Base-by-base conservation (phyloP, 139 green algal species). In the Coelastrella sp. region DNA sequence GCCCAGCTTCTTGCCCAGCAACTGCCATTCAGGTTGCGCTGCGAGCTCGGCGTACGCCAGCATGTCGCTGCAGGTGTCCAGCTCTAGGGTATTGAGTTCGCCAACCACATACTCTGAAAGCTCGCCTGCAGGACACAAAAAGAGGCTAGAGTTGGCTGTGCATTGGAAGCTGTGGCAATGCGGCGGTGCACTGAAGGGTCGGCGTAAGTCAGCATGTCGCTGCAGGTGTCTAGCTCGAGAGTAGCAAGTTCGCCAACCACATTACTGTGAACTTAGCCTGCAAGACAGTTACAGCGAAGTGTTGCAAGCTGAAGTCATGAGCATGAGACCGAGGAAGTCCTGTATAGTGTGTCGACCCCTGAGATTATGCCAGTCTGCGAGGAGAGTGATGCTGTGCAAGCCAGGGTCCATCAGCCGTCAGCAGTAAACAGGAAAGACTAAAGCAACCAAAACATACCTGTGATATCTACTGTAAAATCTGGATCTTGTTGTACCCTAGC, bases 61-160 rank as follows among this genome's bases (percentile, higher is more conserved):
- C 22, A 92, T 92, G 94, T 99, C 96, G 17, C 85, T 82, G 93
- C 96, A 99, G 11, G 92, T 93, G 86, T 95, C 90, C 23, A 99
- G 86, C 13, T 86, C 77, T 8, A 93, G 88, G 88, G 98, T 96
- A 92, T 99, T 99, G 16, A 98, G 91, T 95, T 99, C 98, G 81
- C 97, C 95, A n/a, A 92, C 80, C 58, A 99, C 97, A 87, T 99
- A 99, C 91, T 98, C 94, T 47, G 84, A 81, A 82, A 99, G 94
- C 88, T 96, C 93, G 23, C 97, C 96, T 96, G 92, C 61, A 89
- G 11, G 2, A 47, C 68, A 76, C 7, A 5, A 47, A 76, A 32
- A 23, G 16, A 75, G 7, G 5, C 7, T 5, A 75, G 5, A 76
- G 7, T 14, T 4, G 16, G 17, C 68, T 32, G 68, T 76, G 3